phyloP scores from a whole-genome alignment of 768 basidiomycete genomes.

The Tylopilus rubrobrunneus region DNA sequence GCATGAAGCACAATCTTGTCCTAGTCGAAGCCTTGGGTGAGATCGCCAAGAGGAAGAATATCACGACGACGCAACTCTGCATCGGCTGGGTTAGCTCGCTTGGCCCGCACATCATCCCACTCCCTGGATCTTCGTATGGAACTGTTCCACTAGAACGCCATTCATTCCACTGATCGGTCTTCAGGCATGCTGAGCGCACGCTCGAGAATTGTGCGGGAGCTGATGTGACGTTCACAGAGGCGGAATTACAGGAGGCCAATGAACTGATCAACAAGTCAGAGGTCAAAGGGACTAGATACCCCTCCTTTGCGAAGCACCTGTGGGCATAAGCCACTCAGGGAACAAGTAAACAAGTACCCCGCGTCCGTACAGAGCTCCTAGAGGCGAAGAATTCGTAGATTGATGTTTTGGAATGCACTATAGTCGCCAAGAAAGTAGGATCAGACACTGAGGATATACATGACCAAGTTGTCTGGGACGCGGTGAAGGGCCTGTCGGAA shows the following conservation, averaged over 20 bases:
- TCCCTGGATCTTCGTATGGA: constrained; percentile 45
- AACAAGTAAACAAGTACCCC: not conserved
- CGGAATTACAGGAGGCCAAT: constrained; percentile 40
- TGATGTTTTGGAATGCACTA: not conserved
- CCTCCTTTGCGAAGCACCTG: constrained; percentile 18
- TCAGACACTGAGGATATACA: constrained; percentile 8
- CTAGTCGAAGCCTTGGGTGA: constrained; percentile 40
- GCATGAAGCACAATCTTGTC: constrained; percentile 38
- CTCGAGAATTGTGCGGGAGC: constrained; percentile 44
- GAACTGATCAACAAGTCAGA: constrained; percentile 32
- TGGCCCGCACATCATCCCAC: constrained; percentile 43
- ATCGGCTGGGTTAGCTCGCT: constrained; percentile 42
- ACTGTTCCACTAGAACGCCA: not conserved
- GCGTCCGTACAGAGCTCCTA: not conserved
- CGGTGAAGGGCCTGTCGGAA: not conserved
- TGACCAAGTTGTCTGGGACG: not conserved
- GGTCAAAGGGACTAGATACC: constrained; percentile 41
- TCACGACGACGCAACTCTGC: constrained; percentile 40
- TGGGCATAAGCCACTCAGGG: constrained; percentile 28
- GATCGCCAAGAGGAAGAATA: constrained; percentile 40
- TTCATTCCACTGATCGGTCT: not conserved
- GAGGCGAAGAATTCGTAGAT: not conserved
- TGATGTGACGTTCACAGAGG: constrained; percentile 37
- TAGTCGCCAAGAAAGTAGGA: not conserved
- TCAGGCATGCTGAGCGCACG: constrained; percentile 36